These are phyloP conservation scores for Chrysosporium queenslandicum DNA, from an alignment of 2,329 filamentous ascomycete genomes.

Conservation along the genomic window DNA sequence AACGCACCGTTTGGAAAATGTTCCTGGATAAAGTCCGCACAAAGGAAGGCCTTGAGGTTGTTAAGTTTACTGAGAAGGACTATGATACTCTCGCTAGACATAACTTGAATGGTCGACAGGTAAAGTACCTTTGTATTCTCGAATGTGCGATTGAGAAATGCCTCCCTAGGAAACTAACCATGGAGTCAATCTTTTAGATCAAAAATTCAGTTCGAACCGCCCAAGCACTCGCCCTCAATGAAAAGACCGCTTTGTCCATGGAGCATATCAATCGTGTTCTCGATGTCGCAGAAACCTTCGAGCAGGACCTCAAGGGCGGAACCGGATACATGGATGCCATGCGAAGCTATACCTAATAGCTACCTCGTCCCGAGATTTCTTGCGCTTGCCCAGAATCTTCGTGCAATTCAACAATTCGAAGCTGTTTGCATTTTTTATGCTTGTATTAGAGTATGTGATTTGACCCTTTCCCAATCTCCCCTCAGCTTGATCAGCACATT, in stretches of 20 bases:
- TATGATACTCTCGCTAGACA: constrained; percentile 56
- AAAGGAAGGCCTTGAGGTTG: constrained; percentile 49
- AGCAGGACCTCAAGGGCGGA: constrained; percentile 71
- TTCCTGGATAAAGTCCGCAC: constrained; percentile 65
- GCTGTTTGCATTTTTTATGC: not conserved
- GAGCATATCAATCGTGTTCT: constrained; percentile 70
- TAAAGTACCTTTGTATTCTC: constrained; percentile 26
- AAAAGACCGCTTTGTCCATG: constrained; percentile 62
- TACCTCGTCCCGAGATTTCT: not conserved
- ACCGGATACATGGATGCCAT: constrained; percentile 73
- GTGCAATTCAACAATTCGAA: not conserved
- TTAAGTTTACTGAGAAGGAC: constrained; percentile 49
- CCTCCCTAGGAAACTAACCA: constrained; percentile 4
- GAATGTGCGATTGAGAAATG: not conserved
- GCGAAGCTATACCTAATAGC: constrained; percentile 56
- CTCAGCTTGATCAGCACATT: not conserved
- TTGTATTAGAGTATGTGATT: not conserved
- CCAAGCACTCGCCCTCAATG: constrained; percentile 70
- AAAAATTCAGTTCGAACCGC: constrained; percentile 80
- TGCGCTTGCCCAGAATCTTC: not conserved
- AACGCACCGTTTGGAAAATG: constrained; percentile 71
- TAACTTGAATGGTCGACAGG: constrained; percentile 59
- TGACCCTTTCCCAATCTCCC: not conserved
- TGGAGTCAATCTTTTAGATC: constrained; percentile 47
- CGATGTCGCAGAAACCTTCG: constrained; percentile 74